Percentiles rank a stretch among this genome's conserved stretches.
Evolutionary conservation across 2,329 filamentous ascomycete species (phyloP).

Genomic region (Sarocladiaceae sp.): DNA sequence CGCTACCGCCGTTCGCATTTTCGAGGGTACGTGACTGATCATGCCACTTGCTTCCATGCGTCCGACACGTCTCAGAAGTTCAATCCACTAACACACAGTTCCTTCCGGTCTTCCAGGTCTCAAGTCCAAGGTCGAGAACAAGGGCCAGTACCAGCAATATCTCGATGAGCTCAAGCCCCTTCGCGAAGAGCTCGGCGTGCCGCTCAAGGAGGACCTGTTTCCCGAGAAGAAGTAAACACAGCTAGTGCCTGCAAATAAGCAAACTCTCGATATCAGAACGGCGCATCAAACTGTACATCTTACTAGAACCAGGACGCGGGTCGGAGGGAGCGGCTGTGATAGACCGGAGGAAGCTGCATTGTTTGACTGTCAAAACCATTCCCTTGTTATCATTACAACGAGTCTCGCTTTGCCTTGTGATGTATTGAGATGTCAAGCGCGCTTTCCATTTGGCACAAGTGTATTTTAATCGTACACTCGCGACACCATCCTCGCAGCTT

Average conservation of each 20-base stretch:
- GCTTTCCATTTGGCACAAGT: not conserved
- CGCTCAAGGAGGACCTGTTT: slow-evolving; percentile 90
- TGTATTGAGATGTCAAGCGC: not conserved
- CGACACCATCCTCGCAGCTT: no score
- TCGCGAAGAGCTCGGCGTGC: slow-evolving; percentile 88
- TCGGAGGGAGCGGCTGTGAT: slow-evolving; percentile 19
- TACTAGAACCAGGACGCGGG: slow-evolving; percentile 18
- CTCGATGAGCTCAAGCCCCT: slow-evolving; percentile 88
- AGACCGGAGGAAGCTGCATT: slow-evolving; percentile 19
- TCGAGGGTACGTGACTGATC: slow-evolving; percentile 72
- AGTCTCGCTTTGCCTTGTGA: no score
- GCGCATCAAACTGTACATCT: slow-evolving; percentile 31
- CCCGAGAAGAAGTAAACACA: slow-evolving; percentile 49
- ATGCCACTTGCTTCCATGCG: not conserved
- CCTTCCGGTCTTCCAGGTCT: slow-evolving; percentile 59
- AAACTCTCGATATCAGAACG: not conserved
- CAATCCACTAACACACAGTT: not conserved
- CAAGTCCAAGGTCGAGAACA: slow-evolving; percentile 99
- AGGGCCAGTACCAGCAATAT: slow-evolving; percentile 94
- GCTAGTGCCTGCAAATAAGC: not conserved
- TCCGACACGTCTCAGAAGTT: not conserved
- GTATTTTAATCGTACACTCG: no score
- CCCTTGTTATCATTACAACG: slow-evolving; percentile 29
- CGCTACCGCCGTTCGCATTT: slow-evolving; percentile 95
- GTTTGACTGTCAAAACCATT: slow-evolving; percentile 23